Percentiles rank a stretch among this genome's conserved stretches.
These are phyloP conservation scores for Phylloporus arenicola DNA, from an alignment of 768 basidiomycete species.

Conservation along the genomic window DNA sequence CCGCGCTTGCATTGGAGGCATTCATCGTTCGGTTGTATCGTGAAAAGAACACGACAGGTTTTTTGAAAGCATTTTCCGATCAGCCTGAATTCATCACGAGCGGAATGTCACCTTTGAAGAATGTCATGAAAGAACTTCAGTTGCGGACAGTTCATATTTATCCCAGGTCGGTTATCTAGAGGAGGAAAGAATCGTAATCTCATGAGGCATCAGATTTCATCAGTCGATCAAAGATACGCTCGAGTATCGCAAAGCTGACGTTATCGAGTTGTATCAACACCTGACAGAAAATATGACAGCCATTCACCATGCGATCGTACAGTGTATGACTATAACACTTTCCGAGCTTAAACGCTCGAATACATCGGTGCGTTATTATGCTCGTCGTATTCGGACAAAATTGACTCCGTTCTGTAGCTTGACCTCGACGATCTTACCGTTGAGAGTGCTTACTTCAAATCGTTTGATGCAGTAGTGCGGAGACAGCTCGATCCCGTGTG, in stretches of 20 bases:
- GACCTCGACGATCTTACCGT: slow-evolving; percentile 91
- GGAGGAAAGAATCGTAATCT: not conserved
- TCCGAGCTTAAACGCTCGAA: slow-evolving; percentile 87
- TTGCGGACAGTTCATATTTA: slow-evolving; percentile 86
- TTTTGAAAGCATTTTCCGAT: slow-evolving; percentile 95
- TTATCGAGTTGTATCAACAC: slow-evolving; percentile 84
- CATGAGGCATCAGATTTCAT: slow-evolving; percentile 62
- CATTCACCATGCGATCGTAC: slow-evolving; percentile 86
- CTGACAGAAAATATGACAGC: slow-evolving; percentile 85
- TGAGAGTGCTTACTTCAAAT: slow-evolving; percentile 90
- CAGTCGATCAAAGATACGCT: slow-evolving; percentile 80
- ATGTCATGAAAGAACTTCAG: slow-evolving; percentile 89
- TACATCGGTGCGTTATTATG: slow-evolving; percentile 44
- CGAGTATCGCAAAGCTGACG: slow-evolving; percentile 80
- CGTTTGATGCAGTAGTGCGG: slow-evolving; percentile 85
- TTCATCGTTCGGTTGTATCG: slow-evolving; percentile 91
- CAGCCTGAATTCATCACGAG: slow-evolving; percentile 93
- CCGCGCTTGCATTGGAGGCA: slow-evolving; percentile 77
- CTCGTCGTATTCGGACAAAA: not conserved
- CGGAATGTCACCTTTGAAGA: slow-evolving; percentile 86
- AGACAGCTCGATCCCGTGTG: slow-evolving; percentile 89
- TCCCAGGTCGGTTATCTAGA: slow-evolving; percentile 58
- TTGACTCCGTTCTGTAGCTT: slow-evolving; percentile 45
- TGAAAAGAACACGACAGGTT: slow-evolving; percentile 84
- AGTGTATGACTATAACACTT: slow-evolving; percentile 90